Conservation (phyloP, 2,329 filamentous ascomycete genomes). For the Colletotrichum agaves region DNA sequence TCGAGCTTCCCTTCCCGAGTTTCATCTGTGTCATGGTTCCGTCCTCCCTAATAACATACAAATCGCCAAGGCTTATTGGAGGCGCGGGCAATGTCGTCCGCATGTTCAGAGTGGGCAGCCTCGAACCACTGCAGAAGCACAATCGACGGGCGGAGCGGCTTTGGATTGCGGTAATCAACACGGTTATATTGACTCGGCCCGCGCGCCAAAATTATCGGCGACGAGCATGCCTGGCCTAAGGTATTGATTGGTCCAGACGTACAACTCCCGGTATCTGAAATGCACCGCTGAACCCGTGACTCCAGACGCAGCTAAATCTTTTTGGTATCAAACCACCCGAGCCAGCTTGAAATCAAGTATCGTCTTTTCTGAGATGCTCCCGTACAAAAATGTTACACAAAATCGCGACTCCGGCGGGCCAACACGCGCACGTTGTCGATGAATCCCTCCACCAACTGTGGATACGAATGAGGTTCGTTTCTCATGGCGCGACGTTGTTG, state of each 20-base stretch:
- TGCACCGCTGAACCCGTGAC: slow-evolving; percentile 25
- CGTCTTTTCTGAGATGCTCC: background rate
- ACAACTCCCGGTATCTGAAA: slow-evolving; percentile 7
- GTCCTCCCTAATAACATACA: no score
- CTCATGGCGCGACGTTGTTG: slow-evolving; percentile 69
- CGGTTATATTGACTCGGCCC: slow-evolving; percentile 16
- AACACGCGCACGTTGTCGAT: slow-evolving; percentile 77
- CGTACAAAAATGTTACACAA: slow-evolving; percentile 38
- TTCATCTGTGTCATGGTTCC: no score
- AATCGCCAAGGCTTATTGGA: no score
- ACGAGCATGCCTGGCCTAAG: background rate
- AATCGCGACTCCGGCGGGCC: slow-evolving; percentile 55
- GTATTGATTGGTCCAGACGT: background rate
- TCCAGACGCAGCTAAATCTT: slow-evolving; percentile 21
- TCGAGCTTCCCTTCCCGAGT: no score
- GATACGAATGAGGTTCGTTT: slow-evolving; percentile 68
- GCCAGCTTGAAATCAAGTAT: slow-evolving; percentile 11
- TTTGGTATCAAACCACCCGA: slow-evolving; percentile 36
- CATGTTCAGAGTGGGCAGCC: no score
- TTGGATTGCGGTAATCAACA: background rate
- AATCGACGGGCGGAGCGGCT: no score
- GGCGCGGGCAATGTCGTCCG: no score
- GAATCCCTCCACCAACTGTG: slow-evolving; percentile 76
- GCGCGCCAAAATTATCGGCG: slow-evolving; percentile 3
- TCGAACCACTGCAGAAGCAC: no score